These are phyloP conservation scores for Rhizopogon roseolus DNA, from an alignment of 768 basidiomycete species.

Conservation along the genomic window DNA sequence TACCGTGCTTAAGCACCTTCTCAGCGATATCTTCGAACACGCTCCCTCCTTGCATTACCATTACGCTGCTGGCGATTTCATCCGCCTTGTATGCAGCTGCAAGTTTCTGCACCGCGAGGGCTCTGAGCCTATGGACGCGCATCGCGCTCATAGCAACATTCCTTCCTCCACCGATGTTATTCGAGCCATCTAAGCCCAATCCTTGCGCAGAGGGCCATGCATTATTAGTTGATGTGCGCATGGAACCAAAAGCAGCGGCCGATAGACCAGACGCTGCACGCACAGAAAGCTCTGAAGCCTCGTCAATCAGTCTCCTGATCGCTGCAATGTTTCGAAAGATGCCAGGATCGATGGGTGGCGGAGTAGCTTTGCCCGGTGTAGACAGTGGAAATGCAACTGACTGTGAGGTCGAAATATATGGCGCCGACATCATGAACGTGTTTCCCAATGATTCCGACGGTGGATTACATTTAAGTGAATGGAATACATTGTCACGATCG, in stretches of 20 bases:
- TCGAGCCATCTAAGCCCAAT: slow-evolving; percentile 57
- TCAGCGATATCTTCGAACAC: slow-evolving; percentile 93
- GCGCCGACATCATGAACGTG: slow-evolving; percentile 29
- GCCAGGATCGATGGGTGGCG: slow-evolving; percentile 87
- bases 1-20: slow-evolving; percentile 69
- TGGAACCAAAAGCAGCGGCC: slow-evolving; percentile 65
- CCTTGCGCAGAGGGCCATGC: slow-evolving; percentile 63
- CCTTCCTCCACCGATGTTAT: slow-evolving; percentile 53
- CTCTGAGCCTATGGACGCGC: slow-evolving; percentile 75
- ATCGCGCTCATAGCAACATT: slow-evolving; percentile 82
- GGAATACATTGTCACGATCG: slow-evolving; percentile 42
- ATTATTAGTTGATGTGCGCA: slow-evolving; percentile 41
- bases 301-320: slow-evolving; percentile 82
- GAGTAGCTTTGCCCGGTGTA: slow-evolving; percentile 62
- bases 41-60: slow-evolving; percentile 93
- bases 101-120: slow-evolving; percentile 81
- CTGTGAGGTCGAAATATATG: slow-evolving; percentile 22
- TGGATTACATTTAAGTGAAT: slow-evolving; percentile 35
- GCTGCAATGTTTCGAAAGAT: slow-evolving; percentile 73
- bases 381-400: slow-evolving; percentile 48
- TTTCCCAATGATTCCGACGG: slow-evolving; percentile 43
- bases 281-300: slow-evolving; percentile 83
- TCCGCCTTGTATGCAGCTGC: slow-evolving; percentile 83
- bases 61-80: slow-evolving; percentile 89
- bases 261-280: slow-evolving; percentile 84